These are phyloP conservation scores for Corylus avellana DNA, from an alignment of 306 rosid genomes.

Conservation along the genomic window DNA sequence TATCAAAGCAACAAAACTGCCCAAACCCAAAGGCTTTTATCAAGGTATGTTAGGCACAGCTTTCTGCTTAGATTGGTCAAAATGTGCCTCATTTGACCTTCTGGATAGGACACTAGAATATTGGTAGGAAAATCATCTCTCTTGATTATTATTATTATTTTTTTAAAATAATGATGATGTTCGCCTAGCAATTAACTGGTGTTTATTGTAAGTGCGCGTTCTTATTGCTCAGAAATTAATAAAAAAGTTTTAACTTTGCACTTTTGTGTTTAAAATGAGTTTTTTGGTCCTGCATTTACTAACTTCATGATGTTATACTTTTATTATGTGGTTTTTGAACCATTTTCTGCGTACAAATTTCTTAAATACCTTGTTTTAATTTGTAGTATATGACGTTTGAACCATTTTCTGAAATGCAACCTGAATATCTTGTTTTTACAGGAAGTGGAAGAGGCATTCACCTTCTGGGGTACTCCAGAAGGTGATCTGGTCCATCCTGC, in stretches of 20 bases:
- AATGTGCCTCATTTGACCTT: neutral
- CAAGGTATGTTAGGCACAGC: slow-evolving; percentile 50
- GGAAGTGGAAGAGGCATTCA: slow-evolving; percentile 83
- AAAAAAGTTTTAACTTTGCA: neutral
- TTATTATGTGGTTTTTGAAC: neutral
- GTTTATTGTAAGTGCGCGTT: neutral
- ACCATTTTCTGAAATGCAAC: slow-evolving; percentile 4
- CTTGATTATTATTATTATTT: neutral
- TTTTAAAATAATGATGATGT: neutral
- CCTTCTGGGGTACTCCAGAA: slow-evolving; percentile 96
- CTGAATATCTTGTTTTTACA: slow-evolving; percentile 37
- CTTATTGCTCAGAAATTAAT: neutral
- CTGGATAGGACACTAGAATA: neutral
- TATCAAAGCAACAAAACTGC: slow-evolving; percentile 89
- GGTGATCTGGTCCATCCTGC: slow-evolving; percentile 97
- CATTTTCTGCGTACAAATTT: neutral
- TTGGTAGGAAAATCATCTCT: neutral
- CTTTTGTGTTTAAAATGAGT: neutral
- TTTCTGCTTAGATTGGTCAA: neutral
- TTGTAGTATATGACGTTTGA: slow-evolving; percentile 13
- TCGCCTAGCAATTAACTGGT: slow-evolving; percentile 14
- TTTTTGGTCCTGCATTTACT: neutral
- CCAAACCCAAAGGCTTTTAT: slow-evolving; percentile 94
- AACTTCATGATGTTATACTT: neutral
- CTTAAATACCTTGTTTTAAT: neutral